Conservation (phyloP, 2,329 filamentous ascomycete species). For the Zarea fungicola region DNA sequence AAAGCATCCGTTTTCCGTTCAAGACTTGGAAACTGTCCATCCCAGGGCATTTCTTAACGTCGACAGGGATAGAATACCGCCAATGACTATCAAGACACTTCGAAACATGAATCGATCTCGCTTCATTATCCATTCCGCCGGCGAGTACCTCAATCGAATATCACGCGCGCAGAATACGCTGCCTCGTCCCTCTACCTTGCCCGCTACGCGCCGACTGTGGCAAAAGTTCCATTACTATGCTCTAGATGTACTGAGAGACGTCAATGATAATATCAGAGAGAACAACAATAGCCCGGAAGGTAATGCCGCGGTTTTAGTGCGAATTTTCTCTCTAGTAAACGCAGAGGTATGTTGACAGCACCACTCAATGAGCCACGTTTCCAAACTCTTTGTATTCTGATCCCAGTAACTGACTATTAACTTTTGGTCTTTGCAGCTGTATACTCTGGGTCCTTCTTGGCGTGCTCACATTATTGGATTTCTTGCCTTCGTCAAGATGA, state of each 20-base stretch:
- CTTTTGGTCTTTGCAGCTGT: neutral
- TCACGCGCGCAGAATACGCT: neutral
- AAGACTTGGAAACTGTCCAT: neutral
- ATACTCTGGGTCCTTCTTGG: neutral
- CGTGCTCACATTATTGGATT: constrained; percentile 4
- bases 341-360: neutral
- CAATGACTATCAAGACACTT: neutral
- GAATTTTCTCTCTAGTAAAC: constrained; percentile 8
- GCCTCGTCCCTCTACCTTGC: neutral
- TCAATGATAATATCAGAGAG: neutral
- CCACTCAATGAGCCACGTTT: neutral
- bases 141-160: constrained; percentile 3
- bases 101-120: constrained; percentile 2
- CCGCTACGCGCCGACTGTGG: neutral
- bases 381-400: too few species aligned
- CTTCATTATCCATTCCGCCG: constrained; percentile 3
- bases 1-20: neutral
- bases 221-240: constrained; percentile 3
- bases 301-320: neutral
- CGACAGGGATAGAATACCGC: neutral
- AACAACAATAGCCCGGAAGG: neutral
- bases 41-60: neutral
- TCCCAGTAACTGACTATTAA: too few species aligned
- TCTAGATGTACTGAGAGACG: constrained; percentile 1
- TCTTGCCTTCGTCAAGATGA: constrained; percentile 2